These are phyloP conservation scores for Phaeotremella skinneri DNA, from an alignment of 768 basidiomycete species.

Conservation along the genomic window DNA sequence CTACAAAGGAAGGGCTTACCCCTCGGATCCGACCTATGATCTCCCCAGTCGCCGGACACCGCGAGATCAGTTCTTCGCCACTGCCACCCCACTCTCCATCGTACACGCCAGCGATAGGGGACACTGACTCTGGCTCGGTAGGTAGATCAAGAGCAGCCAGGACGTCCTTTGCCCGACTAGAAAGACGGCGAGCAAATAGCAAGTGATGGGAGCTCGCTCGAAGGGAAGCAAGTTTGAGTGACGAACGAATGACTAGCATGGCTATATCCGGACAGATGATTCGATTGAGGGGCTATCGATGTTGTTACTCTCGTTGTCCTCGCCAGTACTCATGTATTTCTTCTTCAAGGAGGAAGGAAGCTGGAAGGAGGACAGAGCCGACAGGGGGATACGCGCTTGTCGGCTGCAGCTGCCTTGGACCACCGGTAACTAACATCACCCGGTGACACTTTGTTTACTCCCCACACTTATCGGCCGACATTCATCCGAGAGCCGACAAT, in stretches of 20 bases:
- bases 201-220: not conserved
- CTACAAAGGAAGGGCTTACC: constrained; percentile 53
- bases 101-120: constrained; percentile 35
- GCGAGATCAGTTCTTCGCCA: constrained; percentile 29
- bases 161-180: constrained; percentile 30
- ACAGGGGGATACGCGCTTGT: no score
- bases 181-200: constrained; percentile 16
- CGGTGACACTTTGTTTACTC: no score
- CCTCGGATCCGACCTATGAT: constrained; percentile 70
- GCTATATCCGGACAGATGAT: no score
- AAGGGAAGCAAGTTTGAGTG: not conserved
- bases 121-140: constrained; percentile 15
- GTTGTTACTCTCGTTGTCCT: no score
- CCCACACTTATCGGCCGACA: no score
- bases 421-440: no score
- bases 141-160: constrained; percentile 39
- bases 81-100: constrained; percentile 45
- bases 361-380: no score
- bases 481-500: not conserved
- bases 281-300: no score
- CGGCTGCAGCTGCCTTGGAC: no score
- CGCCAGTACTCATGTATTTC: no score
- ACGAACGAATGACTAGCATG: not conserved
- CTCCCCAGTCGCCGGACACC: constrained; percentile 84
- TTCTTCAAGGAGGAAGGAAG: no score